Conservation (phyloP, 2,329 filamentous ascomycete genomes). For the Pseudocercospora eumusae region DNA sequence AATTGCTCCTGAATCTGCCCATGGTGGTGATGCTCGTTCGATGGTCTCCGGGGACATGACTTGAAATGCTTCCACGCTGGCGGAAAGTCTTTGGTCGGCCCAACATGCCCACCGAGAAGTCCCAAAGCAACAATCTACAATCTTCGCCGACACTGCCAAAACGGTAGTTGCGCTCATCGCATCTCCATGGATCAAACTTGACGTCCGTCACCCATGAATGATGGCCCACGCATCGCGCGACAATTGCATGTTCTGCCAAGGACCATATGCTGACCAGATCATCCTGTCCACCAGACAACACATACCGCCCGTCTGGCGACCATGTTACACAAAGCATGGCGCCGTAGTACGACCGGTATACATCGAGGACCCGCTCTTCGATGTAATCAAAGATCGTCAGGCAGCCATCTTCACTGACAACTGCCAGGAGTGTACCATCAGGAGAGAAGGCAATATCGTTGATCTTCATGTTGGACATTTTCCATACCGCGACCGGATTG, state of each 20-base stretch:
- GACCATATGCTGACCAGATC: constrained; percentile 97
- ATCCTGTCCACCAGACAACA: constrained; percentile 92
- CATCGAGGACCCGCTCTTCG: constrained; percentile 80
- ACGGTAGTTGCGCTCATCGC: constrained; percentile 90
- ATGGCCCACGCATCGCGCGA: constrained; percentile 92
- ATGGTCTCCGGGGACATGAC: constrained; percentile 52
- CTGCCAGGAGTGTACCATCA: constrained; percentile 80
- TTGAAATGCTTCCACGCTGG: constrained; percentile 57
- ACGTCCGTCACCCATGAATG: constrained; percentile 93
- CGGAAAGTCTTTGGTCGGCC: constrained; percentile 75
- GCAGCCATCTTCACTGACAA: constrained; percentile 88
- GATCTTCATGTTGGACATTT: constrained; percentile 84
- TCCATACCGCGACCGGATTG: constrained; percentile 92
- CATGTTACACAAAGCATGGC: constrained; percentile 91
- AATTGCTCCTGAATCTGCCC: constrained; percentile 70
- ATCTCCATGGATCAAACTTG: constrained; percentile 95
- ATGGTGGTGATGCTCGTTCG: constrained; percentile 48
- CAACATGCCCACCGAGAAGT: constrained; percentile 96
- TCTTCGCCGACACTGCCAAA: constrained; percentile 97
- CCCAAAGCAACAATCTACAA: constrained; percentile 86
- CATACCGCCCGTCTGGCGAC: constrained; percentile 95
- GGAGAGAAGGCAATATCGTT: constrained; percentile 92
- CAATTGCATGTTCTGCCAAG: constrained; percentile 75
- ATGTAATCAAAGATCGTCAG: constrained; percentile 89
- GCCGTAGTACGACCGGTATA: constrained; percentile 91